These are phyloP conservation scores for Clitopilus hobsonii DNA, from an alignment of 768 basidiomycete species.

Conservation along the genomic window DNA sequence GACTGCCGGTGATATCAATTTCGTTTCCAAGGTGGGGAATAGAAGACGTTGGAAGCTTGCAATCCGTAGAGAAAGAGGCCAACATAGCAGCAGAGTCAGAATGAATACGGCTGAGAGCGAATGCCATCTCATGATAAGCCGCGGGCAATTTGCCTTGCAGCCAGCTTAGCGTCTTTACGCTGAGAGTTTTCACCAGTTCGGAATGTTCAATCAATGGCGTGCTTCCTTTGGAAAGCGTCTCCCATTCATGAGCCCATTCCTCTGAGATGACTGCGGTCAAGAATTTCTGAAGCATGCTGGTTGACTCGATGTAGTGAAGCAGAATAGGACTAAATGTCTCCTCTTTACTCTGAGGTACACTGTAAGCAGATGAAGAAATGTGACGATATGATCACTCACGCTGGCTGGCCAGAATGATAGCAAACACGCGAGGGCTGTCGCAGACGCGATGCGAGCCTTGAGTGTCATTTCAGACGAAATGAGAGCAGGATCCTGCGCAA, in stretches of 20 bases:
- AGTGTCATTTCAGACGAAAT: conserved; percentile 72
- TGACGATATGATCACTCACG: conserved; percentile 30
- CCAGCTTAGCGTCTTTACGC: conserved; percentile 60
- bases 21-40: conserved; percentile 77
- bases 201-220: conserved; percentile 50
- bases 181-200: conserved; percentile 61
- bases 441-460: conserved; percentile 74
- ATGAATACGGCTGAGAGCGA: conserved; percentile 74
- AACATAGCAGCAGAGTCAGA: conserved; percentile 75
- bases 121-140: conserved; percentile 89
- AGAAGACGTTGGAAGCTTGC: conserved; percentile 75
- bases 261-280: conserved; percentile 82
- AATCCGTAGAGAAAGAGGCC: conserved; percentile 80
- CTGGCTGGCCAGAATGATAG: conserved; percentile 63
- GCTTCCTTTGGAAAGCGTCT: conserved; percentile 20
- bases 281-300: conserved; percentile 89
- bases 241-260: conserved; percentile 80
- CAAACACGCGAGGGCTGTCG: conserved; percentile 70
- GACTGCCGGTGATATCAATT: conserved; percentile 69
- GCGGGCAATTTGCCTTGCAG: conserved; percentile 72
- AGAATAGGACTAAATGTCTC: conserved; percentile 74
- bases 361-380: not conserved
- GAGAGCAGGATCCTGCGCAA: conserved; percentile 84
- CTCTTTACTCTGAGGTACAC: conserved; percentile 35
- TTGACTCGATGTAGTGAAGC: conserved; percentile 75